Base-by-base conservation (phyloP, 139 green algal genomes). In the Microglena sp. region DNA sequence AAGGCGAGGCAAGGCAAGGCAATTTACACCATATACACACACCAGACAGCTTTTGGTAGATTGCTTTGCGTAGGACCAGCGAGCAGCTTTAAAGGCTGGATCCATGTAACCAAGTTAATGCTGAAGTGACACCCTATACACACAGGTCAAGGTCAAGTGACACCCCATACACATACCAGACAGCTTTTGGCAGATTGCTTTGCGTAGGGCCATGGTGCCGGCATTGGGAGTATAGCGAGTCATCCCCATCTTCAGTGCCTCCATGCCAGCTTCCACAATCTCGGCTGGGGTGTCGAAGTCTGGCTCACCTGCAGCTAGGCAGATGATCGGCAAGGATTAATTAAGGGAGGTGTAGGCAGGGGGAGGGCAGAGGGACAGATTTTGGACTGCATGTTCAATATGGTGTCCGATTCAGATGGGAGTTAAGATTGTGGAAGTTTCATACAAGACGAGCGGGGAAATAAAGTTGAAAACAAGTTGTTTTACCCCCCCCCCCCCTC, bases 221-320 rank as follows among this genome's bases (percentile, higher is more conserved):
- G 84, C 79, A 73, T 96, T 97, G 59, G 93, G 85, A 2, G 88
- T 96, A 83, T 99, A 99, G 36, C 84, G 82, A 0, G 93, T 99
- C 65, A 84, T 74, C 33, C 93, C 93, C 8, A 68, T 59, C 26
- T 77, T 60, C 22, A 98, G 75, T 1, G 92, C 92, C 34, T 81
- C 74, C 1, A 93, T 79, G 15, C 86, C 90, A 11, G 88, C 90
- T 21, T 89, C 81, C 0, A 87, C 66, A 36, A 98, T 88, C 2
- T 68, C 64, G 0, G 66, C 69, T 0, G 93, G 93, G 0, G 93
- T 98, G 76, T 94, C 89, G 71, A 99, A 98, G 71, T 98, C 93
- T 2, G 93, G 92, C 70, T 98, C 93, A 0, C 93, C 93, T 2
- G 89, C 93, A 1, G 91, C 90, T 29, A 99, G 72, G 2, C 84